Base-by-base conservation (phyloP, 176 grass and related monocot species). In the Typha latifolia region DNA sequence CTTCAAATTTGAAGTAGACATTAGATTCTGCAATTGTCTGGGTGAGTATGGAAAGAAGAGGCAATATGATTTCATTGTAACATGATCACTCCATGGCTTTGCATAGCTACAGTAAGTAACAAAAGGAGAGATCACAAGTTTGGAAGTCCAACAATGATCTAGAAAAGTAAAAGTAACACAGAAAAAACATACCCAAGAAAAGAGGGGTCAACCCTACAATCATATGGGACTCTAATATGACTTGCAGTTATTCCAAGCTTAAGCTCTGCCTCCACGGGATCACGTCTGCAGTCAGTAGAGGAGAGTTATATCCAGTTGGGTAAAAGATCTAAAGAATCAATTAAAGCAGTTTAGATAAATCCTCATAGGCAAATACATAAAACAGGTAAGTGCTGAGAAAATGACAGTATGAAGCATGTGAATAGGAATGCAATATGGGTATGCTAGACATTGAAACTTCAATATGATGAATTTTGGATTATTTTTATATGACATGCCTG, bases 21-120 rank as follows among this genome's bases (percentile, higher is more conserved):
- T 84, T 56, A 77, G 68, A 50, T 71, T 75, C 65, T 80, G 50
- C 66, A 95, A 80, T 62, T 87, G 75, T 31, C 72, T 65, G 62
- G 90, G 90, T 67, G 84, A 73, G 64, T 90, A 79, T 19, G 90
- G 90, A 84, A 87, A 82, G 70, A 95, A 95, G 32, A 90, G 14
- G 47, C 90, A 95, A 64, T 86, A 90, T 0, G 83, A 86, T 79
- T 76, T 84, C 66, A 81, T 78, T 1, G 81, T 70, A 51, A 63
- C 64, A 72, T 73, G 75, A 63, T 90, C 81, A 66, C 32, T 84
- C 86, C 86, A 90, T 75, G 90, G 83, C 78, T 84, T 80, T 71
- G 71, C 69, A 87, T 80, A 90, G 67, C 90, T 95, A 80, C 29
- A 37, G 4, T 37, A 57, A 37, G 4, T 37, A 57, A 57, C 52